Base-by-base conservation (phyloP, 768 basidiomycete species). In the Boletus barrowsii region DNA sequence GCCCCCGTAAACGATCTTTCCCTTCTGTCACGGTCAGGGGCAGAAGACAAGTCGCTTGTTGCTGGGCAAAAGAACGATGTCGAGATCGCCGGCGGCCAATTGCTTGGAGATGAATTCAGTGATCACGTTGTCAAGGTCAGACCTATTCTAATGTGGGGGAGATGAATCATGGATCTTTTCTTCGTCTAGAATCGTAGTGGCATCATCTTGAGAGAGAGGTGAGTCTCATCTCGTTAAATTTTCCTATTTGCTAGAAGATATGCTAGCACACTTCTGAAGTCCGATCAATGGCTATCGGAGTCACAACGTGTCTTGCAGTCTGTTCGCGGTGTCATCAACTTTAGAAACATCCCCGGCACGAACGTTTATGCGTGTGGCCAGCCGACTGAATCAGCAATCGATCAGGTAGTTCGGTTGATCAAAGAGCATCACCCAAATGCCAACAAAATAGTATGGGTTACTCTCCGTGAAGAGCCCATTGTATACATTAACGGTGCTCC, bases 31-130 rank as follows among this genome's bases (percentile, higher is more conserved):
- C 87, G 82, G 66, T 82, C 83, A 29, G 80, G 84, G 29, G 76
- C 81, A 35, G 81, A 79, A 54, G 76, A 74, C 37, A 77, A 81
- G 20, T 76, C 83, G 1, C 70, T 86, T 45, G 72, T 86, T 30
- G 76, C 84, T 39, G 88, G 85, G n/a, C 82, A 80, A 66, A 84
- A 83, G 68, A 86, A 90, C 57, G 85, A 87, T 62, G 80, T 86
- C 11, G 86, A 81, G 33, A 88, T 86, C 54, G 73, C 82, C 20
- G 93, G 93, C 10, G 93, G 91, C 0, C 90, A 88, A 65, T 83
- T 97, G 42, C 75, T 95, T 1, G 96, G 93, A 5, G 95, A 98
- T 66, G 97, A 99, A 68, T 98, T 93, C 75, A 93, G 92, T 3
- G 89, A 91, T 40, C 91, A 95, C 67, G 93, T 98, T 42, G 84